Evolutionary conservation across 2,329 filamentous ascomycete genomes (phyloP).

Genomic region (Cercospora janseana): DNA sequence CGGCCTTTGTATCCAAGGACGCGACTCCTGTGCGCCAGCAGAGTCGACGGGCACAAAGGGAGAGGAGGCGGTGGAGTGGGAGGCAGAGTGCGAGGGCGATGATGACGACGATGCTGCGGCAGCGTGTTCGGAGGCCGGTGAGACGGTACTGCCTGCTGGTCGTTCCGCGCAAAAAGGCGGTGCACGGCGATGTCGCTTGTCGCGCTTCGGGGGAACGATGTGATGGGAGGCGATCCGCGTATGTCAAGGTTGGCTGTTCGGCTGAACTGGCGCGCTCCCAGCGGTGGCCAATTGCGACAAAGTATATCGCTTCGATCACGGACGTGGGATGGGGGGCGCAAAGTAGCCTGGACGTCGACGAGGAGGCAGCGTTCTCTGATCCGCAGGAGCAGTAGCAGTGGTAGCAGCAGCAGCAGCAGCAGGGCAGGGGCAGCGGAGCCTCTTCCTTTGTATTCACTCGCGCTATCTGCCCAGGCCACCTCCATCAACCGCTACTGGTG

Average conservation of each 20-base stretch:
- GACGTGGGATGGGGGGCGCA: neutral
- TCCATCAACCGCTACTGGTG: conserved; percentile 8
- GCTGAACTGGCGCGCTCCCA: conserved; percentile 10
- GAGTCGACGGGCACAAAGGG: conserved; percentile 11
- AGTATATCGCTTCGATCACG: conserved; percentile 3
- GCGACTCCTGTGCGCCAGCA: conserved; percentile 14
- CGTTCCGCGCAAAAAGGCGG: conserved; percentile 15
- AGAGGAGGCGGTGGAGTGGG: neutral
- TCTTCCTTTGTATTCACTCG: conserved; percentile 18
- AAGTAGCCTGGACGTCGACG: too few relatives aligned
- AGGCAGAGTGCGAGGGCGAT: conserved; percentile 2
- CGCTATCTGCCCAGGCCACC: conserved; percentile 12
- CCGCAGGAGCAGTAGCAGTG: neutral
- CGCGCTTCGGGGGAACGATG: conserved; percentile 11
- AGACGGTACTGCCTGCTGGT: conserved; percentile 6
- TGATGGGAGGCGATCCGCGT: conserved; percentile 14
- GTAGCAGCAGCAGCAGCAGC: neutral
- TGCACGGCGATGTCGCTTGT: conserved; percentile 9
- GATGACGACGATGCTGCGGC: too few relatives aligned
- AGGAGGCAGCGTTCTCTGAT: too few relatives aligned
- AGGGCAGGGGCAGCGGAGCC: conserved; percentile 16
- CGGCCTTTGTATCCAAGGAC: conserved; percentile 12
- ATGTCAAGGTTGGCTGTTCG: conserved; percentile 22
- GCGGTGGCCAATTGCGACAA: conserved; percentile 11
- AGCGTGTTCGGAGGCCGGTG: conserved; percentile 18